Evolutionary conservation across 1,139 yeast genomes (phyloP), one percentile per base, ranked within the genome.

Genomic region (Yamadazyma dushanensis): DNA sequence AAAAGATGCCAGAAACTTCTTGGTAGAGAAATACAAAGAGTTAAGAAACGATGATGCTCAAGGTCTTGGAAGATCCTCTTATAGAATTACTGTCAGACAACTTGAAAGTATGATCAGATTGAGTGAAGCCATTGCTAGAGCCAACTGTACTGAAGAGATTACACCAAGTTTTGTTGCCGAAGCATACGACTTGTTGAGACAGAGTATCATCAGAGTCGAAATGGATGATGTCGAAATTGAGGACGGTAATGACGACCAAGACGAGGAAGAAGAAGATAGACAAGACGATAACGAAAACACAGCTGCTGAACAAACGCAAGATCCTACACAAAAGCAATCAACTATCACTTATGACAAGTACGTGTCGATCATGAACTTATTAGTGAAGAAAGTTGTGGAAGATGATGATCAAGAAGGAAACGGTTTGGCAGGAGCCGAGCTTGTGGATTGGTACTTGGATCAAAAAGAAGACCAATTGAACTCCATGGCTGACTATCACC

Each of bases 11-110:
- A 73, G 96, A 51, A 80, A 80, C 40, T 78, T 76, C 47, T 69
- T 92, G 51, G 94, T 92, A 25, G 72, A 80, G 31, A 77, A 85
- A 51, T 92, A 92, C 63, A 88, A 87, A 56, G 95, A 87, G 50
- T 73, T 94, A 45, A 76, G 99, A 61, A 78, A 78, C 30, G 95
- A 88, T 55, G 98, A 92, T 59, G 89, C 97, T 1, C 95, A 87
- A 59, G 97, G 96, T 1, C 70, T 84, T 43, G 95, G 95, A 8
- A 74, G 94, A 52, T 72, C 84, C 11, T 84, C 96, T 39, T 92
- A 92, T 61, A 74, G 98, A 61, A 92, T 92, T 50, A 92, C 98
- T 1, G 98, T 94, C 24, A 83, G 99, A 68, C 99, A 92, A 59
- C 73, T 92, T 51, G 99, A 92, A 63, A 86, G 89, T 35, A 79